These are phyloP conservation scores for Acacia melanoxylon DNA, from an alignment of 306 rosid genomes.

Conservation along the genomic window DNA sequence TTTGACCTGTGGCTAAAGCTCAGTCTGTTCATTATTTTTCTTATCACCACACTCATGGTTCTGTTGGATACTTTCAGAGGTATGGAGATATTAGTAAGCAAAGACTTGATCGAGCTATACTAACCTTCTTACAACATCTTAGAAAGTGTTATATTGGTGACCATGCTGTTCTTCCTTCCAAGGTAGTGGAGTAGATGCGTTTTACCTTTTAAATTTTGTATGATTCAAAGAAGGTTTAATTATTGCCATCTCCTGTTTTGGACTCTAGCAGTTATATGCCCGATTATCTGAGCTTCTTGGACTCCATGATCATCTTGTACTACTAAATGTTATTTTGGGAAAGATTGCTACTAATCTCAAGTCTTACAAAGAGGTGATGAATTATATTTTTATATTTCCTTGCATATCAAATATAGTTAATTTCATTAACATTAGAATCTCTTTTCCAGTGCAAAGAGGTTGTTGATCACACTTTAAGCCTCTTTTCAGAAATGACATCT, in stretches of 20 bases:
- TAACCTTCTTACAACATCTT: conserved; percentile 42
- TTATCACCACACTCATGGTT: not conserved
- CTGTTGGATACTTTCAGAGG: conserved; percentile 37
- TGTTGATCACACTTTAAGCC: conserved; percentile 45
- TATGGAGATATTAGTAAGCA: conserved; percentile 41
- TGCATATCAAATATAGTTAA: not conserved
- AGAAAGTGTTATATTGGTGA: conserved; percentile 51
- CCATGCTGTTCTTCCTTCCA: conserved; percentile 38
- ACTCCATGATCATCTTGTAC: conserved; percentile 75
- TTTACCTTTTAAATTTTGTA: conserved; percentile 23
- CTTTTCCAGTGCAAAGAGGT: conserved; percentile 51
- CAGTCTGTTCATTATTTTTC: not conserved
- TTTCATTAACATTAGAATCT: conserved; percentile 22
- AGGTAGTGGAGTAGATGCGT: conserved; percentile 33
- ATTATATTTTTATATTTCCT: conserved; percentile 12
- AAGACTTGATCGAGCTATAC: conserved; percentile 54
- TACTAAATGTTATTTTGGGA: conserved; percentile 76
- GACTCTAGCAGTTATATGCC: conserved; percentile 76
- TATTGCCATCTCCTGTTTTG: conserved; percentile 32
- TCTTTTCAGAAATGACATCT: conserved; percentile 47
- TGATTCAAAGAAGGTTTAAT: conserved; percentile 16
- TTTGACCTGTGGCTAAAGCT: not conserved
- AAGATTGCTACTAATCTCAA: conserved; percentile 89
- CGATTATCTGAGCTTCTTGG: conserved; percentile 90
- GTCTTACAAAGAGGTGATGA: conserved; percentile 74